These are phyloP conservation scores for Umbelopsis vinacea DNA, from an alignment of 192 early-diverging fungal genomes.

Conservation along the genomic window DNA sequence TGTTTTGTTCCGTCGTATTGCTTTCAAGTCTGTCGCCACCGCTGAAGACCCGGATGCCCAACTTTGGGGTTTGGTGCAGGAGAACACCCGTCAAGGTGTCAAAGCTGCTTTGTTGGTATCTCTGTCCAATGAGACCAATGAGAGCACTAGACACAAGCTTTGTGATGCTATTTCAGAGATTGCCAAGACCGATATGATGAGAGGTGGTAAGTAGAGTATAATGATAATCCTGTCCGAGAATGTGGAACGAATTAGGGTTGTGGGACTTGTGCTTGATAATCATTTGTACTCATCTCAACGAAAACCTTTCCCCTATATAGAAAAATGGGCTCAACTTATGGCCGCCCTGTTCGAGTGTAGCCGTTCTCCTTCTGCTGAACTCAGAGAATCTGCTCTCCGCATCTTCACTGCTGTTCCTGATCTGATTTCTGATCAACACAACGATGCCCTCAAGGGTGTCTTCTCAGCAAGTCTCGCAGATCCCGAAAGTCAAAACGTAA, in stretches of 20 bases:
- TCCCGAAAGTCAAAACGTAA: constrained; percentile 54
- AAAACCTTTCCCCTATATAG: constrained; percentile 38
- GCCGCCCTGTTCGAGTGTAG: constrained; percentile 81
- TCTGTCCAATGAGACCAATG: constrained; percentile 74
- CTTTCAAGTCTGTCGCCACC: constrained; percentile 48
- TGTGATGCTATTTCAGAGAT: constrained; percentile 94
- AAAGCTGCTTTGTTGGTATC: constrained; percentile 81
- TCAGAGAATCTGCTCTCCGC: constrained; percentile 88
- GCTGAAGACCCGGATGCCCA: constrained; percentile 35
- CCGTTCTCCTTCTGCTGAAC: constrained; percentile 72
- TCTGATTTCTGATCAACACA: constrained; percentile 74
- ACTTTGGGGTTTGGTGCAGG: constrained; percentile 76
- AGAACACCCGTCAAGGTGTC: constrained; percentile 64
- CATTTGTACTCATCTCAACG: background rate
- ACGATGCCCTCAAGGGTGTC: constrained; percentile 69
- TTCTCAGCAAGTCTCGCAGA: constrained; percentile 79
- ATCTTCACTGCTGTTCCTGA: constrained; percentile 86
- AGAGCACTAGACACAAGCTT: constrained; percentile 85
- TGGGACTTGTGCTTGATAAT: constrained; percentile 26
- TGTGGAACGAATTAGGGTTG: background rate
- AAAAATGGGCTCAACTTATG: constrained; percentile 83
- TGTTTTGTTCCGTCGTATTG: constrained; percentile 59
- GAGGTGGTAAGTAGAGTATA: constrained; percentile 47
- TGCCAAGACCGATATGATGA: constrained; percentile 59
- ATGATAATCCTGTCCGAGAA: too few relatives aligned